Conservation (phyloP, 1,139 yeast genomes). For the Pichia sp. region DNA sequence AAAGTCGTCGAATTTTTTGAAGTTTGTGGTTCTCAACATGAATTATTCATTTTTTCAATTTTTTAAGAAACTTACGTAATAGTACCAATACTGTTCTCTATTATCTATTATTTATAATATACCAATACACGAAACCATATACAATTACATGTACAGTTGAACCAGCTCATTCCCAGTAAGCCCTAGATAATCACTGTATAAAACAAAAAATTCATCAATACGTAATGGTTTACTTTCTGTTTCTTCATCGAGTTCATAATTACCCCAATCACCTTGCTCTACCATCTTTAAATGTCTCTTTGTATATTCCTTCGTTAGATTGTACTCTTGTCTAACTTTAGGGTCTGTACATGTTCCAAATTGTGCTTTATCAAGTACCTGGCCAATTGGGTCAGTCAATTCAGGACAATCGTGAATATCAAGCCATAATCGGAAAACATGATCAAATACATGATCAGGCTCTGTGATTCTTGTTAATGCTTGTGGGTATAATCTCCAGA, state of each 20-base stretch:
- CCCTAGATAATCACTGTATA: constrained; percentile 19
- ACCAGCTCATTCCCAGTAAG: constrained; percentile 10
- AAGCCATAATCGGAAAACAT: constrained; percentile 23
- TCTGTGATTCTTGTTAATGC: constrained; percentile 22
- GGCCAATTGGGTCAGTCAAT: constrained; percentile 17
- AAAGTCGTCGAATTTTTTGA: not conserved
- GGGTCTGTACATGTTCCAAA: constrained; percentile 16
- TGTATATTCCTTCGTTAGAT: constrained; percentile 23
- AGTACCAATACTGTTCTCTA: not conserved
- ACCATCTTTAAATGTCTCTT: constrained; percentile 19
- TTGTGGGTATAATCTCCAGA: constrained; percentile 40
- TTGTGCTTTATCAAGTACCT: not conserved
- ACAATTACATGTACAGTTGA: constrained; percentile 1
- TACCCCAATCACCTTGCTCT: constrained; percentile 8
- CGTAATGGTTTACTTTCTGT: constrained; percentile 24
- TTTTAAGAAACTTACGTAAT: too few relatives aligned
- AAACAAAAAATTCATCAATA: constrained; percentile 22
- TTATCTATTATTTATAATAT: not conserved
- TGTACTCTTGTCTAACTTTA: constrained; percentile 19
- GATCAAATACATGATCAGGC: constrained; percentile 20
- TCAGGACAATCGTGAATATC: constrained; percentile 20
- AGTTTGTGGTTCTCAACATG: not conserved
- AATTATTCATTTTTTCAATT: not conserved
- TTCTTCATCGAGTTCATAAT: constrained; percentile 13
- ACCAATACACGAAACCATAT: not conserved